Percentiles rank a stretch among this genome's conserved stretches.
Evolutionary conservation across 2,329 filamentous ascomycete genomes (phyloP).

Genomic region (Phoma sp.): DNA sequence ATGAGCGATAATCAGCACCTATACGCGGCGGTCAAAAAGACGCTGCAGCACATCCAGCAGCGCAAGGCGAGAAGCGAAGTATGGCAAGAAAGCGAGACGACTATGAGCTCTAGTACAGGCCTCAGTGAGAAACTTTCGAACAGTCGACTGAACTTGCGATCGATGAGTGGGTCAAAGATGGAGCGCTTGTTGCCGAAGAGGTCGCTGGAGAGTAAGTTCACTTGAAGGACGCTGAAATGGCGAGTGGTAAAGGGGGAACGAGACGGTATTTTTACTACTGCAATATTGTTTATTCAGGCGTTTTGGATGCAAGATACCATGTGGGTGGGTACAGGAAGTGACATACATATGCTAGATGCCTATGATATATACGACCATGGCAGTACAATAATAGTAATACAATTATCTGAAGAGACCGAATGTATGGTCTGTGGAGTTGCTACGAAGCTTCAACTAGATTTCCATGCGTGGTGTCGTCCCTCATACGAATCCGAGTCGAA

Average conservation of each 20-base stretch:
- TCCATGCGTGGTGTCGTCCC: neutral
- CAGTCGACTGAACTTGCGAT: slow-evolving; percentile 11
- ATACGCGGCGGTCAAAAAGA: slow-evolving; percentile 46
- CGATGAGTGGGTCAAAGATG: slow-evolving; percentile 5
- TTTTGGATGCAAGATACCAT: slow-evolving; percentile 14
- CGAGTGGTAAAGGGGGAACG: neutral
- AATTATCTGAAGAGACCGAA: no score
- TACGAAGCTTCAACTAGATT: neutral
- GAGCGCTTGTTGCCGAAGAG: slow-evolving; percentile 6
- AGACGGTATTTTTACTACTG: neutral
- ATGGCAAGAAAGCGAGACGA: slow-evolving; percentile 24
- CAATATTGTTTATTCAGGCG: neutral
- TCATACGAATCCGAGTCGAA: neutral
- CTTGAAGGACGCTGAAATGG: neutral
- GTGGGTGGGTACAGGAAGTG: neutral
- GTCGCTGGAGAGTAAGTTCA: slow-evolving; percentile 8
- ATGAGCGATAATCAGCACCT: slow-evolving; percentile 44
- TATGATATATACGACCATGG: neutral
- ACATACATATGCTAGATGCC: neutral
- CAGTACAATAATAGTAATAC: neutral
- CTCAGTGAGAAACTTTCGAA: slow-evolving; percentile 11
- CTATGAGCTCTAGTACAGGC: slow-evolving; percentile 5
- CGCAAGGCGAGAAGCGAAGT: slow-evolving; percentile 38
- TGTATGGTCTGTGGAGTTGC: neutral
- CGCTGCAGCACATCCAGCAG: slow-evolving; percentile 41